These are phyloP conservation scores for Phlegmacium glaucopus DNA, from an alignment of 768 basidiomycete species.

Conservation along the genomic window DNA sequence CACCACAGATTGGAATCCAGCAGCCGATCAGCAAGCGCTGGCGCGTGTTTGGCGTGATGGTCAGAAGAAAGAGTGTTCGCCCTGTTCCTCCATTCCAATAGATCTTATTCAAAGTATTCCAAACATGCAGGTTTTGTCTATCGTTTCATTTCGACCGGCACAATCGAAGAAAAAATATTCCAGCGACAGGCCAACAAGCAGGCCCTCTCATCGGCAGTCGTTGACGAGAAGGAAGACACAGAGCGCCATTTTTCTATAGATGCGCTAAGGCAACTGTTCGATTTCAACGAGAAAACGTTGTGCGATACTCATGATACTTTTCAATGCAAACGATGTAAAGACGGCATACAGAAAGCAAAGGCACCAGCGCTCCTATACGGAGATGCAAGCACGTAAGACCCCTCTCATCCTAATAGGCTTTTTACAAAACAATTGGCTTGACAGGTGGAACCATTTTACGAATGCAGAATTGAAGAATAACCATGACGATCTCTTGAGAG, in stretches of 20 bases:
- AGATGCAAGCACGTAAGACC: slow-evolving; percentile 90
- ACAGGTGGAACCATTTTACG: slow-evolving; percentile 96
- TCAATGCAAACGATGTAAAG: slow-evolving; percentile 90
- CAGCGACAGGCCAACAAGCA: slow-evolving; percentile 97
- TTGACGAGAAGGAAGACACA: slow-evolving; percentile 94
- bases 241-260: slow-evolving; percentile 95
- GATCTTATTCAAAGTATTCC: neutral
- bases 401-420: neutral
- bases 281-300: slow-evolving; percentile 80
- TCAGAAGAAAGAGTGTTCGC: slow-evolving; percentile 97
- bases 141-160: slow-evolving; percentile 95
- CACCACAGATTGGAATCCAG: slow-evolving; percentile 92
- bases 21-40: slow-evolving; percentile 96
- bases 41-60: slow-evolving; percentile 99
- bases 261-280: slow-evolving; percentile 84
- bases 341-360: slow-evolving; percentile 82
- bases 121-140: slow-evolving; percentile 82
- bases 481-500: slow-evolving; percentile 92
- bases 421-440: neutral
- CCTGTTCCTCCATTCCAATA: neutral
- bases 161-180: slow-evolving; percentile 99
- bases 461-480: slow-evolving; percentile 85
- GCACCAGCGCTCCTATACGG: slow-evolving; percentile 88
- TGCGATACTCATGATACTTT: slow-evolving; percentile 98
- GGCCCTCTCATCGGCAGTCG: slow-evolving; percentile 95